A percentile compares a stretch with the other conserved stretches of the same genome.
Conservation (phyloP, 305 asterid species). For the Solanum aculeatissimum region DNA sequence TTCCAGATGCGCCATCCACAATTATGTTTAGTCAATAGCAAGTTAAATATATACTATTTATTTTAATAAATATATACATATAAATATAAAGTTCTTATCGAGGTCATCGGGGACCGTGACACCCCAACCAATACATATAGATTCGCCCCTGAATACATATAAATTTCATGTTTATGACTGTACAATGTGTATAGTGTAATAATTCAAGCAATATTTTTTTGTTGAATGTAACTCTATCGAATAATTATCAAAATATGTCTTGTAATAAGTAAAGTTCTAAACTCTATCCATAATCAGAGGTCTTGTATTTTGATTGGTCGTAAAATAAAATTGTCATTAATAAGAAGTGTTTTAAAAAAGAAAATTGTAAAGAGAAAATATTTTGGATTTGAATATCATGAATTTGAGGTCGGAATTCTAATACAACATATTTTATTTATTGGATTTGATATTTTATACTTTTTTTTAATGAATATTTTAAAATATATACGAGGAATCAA, state of each 20-base stretch:
- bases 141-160: too few relatives aligned
- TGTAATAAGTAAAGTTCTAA: not conserved
- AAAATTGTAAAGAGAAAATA: too few relatives aligned
- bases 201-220: not conserved
- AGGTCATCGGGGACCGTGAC: too few relatives aligned
- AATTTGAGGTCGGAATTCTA: too few relatives aligned
- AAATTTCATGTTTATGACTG: not conserved
- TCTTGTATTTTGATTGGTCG: not conserved
- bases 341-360: not conserved
- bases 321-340: not conserved
- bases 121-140: too few relatives aligned
- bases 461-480: not conserved
- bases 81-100: too few relatives aligned
- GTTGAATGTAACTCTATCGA: not conserved
- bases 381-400: too few relatives aligned
- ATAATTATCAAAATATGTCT: not conserved
- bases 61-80: too few relatives aligned
- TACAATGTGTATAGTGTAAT: not conserved
- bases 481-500: not conserved
- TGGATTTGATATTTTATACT: not conserved
- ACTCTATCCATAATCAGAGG: not conserved
- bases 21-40: too few relatives aligned
- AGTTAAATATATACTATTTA: too few relatives aligned
- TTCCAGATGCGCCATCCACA: too few relatives aligned
- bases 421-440: not conserved